Evolutionary conservation across 805 yeast genomes (phyloP).

Genomic region (Pichia insulana): DNA sequence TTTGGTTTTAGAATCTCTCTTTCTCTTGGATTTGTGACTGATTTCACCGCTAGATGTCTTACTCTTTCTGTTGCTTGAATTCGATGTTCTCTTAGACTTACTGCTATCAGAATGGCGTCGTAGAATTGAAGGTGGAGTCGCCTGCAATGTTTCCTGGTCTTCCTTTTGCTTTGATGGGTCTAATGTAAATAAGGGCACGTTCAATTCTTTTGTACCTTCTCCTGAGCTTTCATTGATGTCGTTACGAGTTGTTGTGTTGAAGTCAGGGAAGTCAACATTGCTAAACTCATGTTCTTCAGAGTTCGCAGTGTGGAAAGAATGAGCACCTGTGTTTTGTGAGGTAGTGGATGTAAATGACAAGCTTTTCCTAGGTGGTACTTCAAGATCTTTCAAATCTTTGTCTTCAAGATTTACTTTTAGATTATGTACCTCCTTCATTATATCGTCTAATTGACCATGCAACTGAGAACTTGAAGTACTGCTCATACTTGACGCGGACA

Average conservation of each 20-base stretch:
- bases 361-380: background rate
- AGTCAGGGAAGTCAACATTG: background rate
- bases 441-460: slow-evolving; percentile 23
- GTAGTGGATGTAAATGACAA: background rate
- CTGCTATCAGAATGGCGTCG: background rate
- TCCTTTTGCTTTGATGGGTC: background rate
- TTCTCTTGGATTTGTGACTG: slow-evolving; percentile 10
- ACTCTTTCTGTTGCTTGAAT: background rate
- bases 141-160: no score
- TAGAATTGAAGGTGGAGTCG: background rate
- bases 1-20: slow-evolving; percentile 12
- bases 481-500: background rate
- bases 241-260: background rate
- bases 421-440: slow-evolving; percentile 27
- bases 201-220: slow-evolving; percentile 1
- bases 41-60: slow-evolving; percentile 4
- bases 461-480: slow-evolving; percentile 12
- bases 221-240: background rate
- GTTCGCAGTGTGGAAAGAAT: slow-evolving; percentile 13
- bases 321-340: slow-evolving; percentile 4
- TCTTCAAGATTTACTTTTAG: slow-evolving; percentile 21
- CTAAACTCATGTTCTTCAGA: background rate
- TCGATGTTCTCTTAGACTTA: background rate
- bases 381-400: background rate
- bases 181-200: background rate